Evolutionary conservation across 495 filamentous ascomycete genomes (phyloP).

Genomic region (Annulohypoxylon nitens): DNA sequence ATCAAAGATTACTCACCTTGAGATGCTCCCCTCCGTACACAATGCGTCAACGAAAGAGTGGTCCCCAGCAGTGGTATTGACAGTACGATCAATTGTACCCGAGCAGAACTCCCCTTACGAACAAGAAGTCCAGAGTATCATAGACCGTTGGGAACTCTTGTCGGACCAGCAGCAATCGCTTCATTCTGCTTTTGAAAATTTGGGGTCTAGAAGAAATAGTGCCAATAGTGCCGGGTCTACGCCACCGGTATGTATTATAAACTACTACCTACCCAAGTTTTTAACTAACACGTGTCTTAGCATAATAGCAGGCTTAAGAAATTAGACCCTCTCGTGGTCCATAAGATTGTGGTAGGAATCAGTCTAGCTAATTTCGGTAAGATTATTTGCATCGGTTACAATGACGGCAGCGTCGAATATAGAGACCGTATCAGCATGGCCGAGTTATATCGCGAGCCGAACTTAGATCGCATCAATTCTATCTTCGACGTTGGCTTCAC

Average conservation of each 20-base stretch:
- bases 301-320: slow-evolving; percentile 71
- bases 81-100: slow-evolving; percentile 75
- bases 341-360: slow-evolving; percentile 77
- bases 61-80: slow-evolving; percentile 73
- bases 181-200: slow-evolving; percentile 80
- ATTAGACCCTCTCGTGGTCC: slow-evolving; percentile 72
- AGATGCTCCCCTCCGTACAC: slow-evolving; percentile 72
- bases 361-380: slow-evolving; percentile 74
- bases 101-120: slow-evolving; percentile 65
- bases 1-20: slow-evolving; percentile 72
- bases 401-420: slow-evolving; percentile 83
- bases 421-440: slow-evolving; percentile 78
- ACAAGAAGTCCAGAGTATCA: slow-evolving; percentile 73
- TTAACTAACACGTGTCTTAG: slow-evolving; percentile 55
- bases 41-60: slow-evolving; percentile 63
- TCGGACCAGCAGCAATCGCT: slow-evolving; percentile 68
- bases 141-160: slow-evolving; percentile 84
- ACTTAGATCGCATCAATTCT: slow-evolving; percentile 67
- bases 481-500: slow-evolving; percentile 46
- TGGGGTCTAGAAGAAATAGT: slow-evolving; percentile 73
- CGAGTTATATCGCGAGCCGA: slow-evolving; percentile 71
- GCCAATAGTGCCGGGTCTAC: slow-evolving; percentile 62
- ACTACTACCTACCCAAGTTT: background rate
- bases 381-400: slow-evolving; percentile 74
- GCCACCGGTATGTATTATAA: slow-evolving; percentile 53